Conservation (phyloP, 495 filamentous ascomycete genomes). For the Aspergillus nanangensis region DNA sequence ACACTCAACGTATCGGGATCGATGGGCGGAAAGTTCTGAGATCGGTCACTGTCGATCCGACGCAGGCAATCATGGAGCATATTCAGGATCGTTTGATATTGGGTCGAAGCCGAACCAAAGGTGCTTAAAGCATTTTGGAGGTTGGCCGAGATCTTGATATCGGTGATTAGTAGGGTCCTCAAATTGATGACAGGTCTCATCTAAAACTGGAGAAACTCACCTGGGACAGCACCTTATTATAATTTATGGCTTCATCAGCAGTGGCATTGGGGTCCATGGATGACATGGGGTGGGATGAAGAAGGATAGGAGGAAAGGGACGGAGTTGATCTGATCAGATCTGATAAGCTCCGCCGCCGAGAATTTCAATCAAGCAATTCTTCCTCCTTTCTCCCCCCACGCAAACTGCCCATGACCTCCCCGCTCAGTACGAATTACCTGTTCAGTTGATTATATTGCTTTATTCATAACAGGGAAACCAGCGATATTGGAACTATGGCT, state of each 20-base stretch:
- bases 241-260: conserved; percentile 10
- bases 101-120: conserved; percentile 33
- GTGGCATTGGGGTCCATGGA: neutral
- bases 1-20: conserved; percentile 31
- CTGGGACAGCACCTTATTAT: conserved; percentile 28
- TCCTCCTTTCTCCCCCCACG: neutral
- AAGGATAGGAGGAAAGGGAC: neutral
- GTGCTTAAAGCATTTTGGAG: conserved; percentile 39
- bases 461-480: too few species aligned
- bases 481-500: conserved; percentile 35
- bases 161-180: neutral
- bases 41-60: conserved; percentile 23
- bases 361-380: neutral
- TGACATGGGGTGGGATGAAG: neutral
- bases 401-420: neutral
- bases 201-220: conserved; percentile 10
- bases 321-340: neutral
- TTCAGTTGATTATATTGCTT: too few species aligned
- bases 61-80: conserved; percentile 35
- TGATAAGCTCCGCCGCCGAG: conserved; percentile 9
- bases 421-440: too few species aligned
- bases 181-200: neutral
- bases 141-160: conserved; percentile 34
- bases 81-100: conserved; percentile 32
- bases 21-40: conserved; percentile 8